phyloP scores from a whole-genome alignment of 306 rosid species.

The Lathyrus aphaca region DNA sequence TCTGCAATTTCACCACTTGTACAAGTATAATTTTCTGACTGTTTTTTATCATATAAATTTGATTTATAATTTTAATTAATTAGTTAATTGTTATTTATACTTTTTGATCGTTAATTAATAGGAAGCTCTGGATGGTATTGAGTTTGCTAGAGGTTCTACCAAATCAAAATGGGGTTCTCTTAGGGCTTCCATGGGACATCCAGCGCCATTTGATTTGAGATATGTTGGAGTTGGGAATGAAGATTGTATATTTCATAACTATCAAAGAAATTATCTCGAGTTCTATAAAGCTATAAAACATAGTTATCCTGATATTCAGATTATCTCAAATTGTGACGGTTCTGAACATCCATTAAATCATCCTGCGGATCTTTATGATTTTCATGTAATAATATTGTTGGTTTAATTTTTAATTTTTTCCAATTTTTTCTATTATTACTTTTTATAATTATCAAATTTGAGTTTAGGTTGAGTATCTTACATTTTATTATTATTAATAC shows the following conservation, averaged over 20 bases:
- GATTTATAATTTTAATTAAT: neutral
- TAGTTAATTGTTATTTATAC: too few relatives aligned
- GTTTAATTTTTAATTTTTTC: neutral
- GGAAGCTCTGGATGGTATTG: slow-evolving; percentile 65
- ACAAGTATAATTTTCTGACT: slow-evolving; percentile 45
- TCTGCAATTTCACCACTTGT: slow-evolving; percentile 64
- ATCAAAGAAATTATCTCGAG: slow-evolving; percentile 56
- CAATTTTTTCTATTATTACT: too few relatives aligned
- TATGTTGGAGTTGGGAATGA: too few relatives aligned
- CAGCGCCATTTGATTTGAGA: too few relatives aligned
- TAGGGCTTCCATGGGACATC: too few relatives aligned
- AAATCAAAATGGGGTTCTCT: too few relatives aligned
- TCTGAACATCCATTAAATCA: slow-evolving; percentile 57
- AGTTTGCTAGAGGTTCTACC: too few relatives aligned
- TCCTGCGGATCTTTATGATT: slow-evolving; percentile 78
- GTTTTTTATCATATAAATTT: too few relatives aligned
- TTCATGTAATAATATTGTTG: slow-evolving; percentile 51
- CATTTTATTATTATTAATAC: neutral
- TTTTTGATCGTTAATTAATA: slow-evolving; percentile 2
- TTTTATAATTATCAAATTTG: neutral
- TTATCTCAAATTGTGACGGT: slow-evolving; percentile 80
- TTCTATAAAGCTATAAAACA: slow-evolving; percentile 59
- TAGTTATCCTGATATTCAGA: slow-evolving; percentile 68
- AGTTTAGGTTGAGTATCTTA: neutral
- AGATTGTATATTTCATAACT: too few relatives aligned